phyloP scores from a whole-genome alignment of 2,329 filamentous ascomycete species.

The Penicillium frequentans region DNA sequence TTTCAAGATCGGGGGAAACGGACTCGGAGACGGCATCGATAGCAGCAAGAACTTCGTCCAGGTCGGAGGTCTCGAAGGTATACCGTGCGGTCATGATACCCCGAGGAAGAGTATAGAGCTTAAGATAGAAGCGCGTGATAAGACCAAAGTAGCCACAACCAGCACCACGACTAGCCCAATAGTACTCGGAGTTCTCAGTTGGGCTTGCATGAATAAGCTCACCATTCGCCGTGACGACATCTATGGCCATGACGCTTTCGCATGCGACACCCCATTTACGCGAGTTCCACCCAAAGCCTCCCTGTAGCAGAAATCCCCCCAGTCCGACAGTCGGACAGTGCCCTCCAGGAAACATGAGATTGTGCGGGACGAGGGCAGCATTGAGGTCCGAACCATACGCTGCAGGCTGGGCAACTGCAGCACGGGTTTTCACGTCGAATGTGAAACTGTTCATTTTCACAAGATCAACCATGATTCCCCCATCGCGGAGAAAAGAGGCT shows the following conservation, averaged over 20 bases:
- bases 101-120: neutral
- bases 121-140: neutral
- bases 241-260: neutral
- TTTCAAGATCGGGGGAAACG: neutral
- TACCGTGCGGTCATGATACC: neutral
- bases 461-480: neutral
- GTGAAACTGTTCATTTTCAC: neutral
- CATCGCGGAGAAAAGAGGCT: neutral
- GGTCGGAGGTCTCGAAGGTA: neutral
- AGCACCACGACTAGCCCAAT: neutral
- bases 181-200: neutral
- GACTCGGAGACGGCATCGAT: neutral
- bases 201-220: neutral
- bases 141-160: neutral
- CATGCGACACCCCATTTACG: neutral
- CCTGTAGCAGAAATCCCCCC: neutral
- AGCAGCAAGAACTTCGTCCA: neutral
- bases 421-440: neutral
- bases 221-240: neutral
- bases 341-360: neutral
- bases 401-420: neutral
- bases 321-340: neutral
- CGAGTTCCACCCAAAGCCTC: neutral
- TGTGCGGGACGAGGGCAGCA: neutral
- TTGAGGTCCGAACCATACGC: neutral